Base-by-base conservation (phyloP, 306 rosid genomes). In the Coriaria nepalensis region DNA sequence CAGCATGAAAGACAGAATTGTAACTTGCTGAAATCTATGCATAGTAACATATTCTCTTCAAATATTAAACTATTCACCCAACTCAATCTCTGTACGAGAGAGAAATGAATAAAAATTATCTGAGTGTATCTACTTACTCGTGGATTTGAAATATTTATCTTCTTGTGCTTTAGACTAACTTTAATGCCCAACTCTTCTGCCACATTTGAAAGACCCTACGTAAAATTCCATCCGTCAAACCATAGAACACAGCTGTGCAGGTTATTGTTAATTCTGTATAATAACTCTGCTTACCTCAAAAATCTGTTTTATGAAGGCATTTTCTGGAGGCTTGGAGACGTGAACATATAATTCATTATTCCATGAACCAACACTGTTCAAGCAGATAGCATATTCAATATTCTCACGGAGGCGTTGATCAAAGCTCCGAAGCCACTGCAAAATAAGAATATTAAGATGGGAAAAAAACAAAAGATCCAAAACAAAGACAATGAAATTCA, bases 321-420 rank as follows among this genome's bases (percentile, higher is more conserved):
- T 90, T 67, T 90, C 96, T 37, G 98, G 86, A 59, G 98, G 96
- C 76, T 90, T 90, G 56, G 98, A 90, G 47, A 90, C 98, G 63
- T 90, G 98, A 66, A 90, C 61, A 95, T 87, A 90, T 49, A 85
- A 73, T 12, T 82, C 90, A 40, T 85, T 74, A 56, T 85, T 94
- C 98, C 98, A 86, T 42, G 94, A 82, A 58, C 96, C 93, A 57
- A 92, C 70, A 63, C 87, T 85, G 64, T 85, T 82, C 63, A 92
- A 79, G 80, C 98, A 85, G 61, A 92, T 82, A 50, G 96, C 88
- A 51, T 77, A 85, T 68, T 92, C 98, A 72, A 92, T 78, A 68
- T 88, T 82, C 75, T 92, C 98, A 43, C 93, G 93, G 56, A 85
- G 50, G 10, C 98, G 96, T 71, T 85, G 94, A 65, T 92, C 98